A percentile compares a stretch with the other conserved stretches of the same genome.
phyloP scores from a whole-genome alignment of 768 basidiomycete species.

The Panus rudis region DNA sequence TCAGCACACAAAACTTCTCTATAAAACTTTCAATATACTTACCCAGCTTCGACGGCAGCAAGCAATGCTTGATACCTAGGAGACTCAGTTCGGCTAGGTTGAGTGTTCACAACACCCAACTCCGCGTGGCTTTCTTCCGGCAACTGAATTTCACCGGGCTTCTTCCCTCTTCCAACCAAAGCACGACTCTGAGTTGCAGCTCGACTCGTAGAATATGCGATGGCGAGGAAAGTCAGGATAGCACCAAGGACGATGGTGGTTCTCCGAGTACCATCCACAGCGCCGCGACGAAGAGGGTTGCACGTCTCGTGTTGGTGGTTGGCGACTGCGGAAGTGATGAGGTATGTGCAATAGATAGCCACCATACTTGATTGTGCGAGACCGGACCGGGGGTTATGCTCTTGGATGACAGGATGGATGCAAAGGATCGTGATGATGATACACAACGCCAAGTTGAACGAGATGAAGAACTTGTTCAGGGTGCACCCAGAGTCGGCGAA shows the following conservation, averaged over 20 bases:
- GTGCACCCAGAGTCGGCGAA: conserved; percentile 84
- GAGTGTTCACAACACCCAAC: conserved; percentile 69
- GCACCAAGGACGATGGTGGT: conserved; percentile 89
- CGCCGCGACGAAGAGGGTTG: conserved; percentile 75
- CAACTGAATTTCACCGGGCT: conserved; percentile 56
- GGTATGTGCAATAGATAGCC: conserved; percentile 95
- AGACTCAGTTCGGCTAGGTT: conserved; percentile 77
- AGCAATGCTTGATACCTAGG: conserved; percentile 91
- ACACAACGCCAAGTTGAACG: conserved; percentile 81
- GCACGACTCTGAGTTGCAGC: conserved; percentile 95
- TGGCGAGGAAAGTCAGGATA: conserved; percentile 94
- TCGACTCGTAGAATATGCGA: conserved; percentile 93
- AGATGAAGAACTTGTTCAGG: conserved; percentile 96
- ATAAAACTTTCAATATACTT: conserved; percentile 17
- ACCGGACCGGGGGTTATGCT: conserved; percentile 88
- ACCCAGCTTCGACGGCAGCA: conserved; percentile 96
- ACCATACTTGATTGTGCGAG: conserved; percentile 96
- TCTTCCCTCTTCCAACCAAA: conserved; percentile 72
- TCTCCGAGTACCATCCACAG: conserved; percentile 61
- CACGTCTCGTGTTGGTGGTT: conserved; percentile 85
- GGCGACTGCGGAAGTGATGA: conserved; percentile 87
- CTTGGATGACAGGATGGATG: conserved; percentile 82
- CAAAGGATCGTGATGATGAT: conserved; percentile 76
- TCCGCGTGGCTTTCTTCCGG: conserved; percentile 55
- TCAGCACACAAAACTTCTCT: background rate